Base-by-base conservation (phyloP, 805 yeast species). In the Lipomyces orientalis region DNA sequence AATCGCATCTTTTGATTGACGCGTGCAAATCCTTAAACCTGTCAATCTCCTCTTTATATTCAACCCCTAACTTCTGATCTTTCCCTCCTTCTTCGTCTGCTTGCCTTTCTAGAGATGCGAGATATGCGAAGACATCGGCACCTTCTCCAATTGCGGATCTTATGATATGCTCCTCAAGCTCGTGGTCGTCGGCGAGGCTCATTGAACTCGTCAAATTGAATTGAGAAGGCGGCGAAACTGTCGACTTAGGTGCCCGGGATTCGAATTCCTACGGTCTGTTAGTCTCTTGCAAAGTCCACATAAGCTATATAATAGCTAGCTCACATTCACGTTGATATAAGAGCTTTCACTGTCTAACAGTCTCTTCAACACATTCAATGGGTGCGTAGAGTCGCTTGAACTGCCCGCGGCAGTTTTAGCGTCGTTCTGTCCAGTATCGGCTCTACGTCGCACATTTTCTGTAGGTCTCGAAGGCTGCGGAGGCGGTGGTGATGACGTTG, bases 1-100 rank as follows among this genome's bases (percentile, higher is more conserved):
- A 29, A 34, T 69, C 72, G 54, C 71, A 69, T 54, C 68, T 68
- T 14, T 68, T 65, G 52, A 68, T 69, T 29, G 72, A 68, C 22
- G 34, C 60, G 54, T 68, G 71, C 1, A 68, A 64, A 34, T 68
- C 71, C 57, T 67, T 67, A 54, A 68, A 62, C 25, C 66, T 57
- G 22, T 67, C 71, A 14, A 64, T 66, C 61, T 67, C 72, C 31
- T 64, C 58, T 37, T 65, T 66, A 37, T 67, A 65, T 35, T 62
- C 68, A 2, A 58, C 64, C 10, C 52, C 68, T 4, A 49, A 16
- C 22, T 49, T 62, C 25, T 65, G 55, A 10, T 8, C 34, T 49
- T 31, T 10, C 16, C 29, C 34, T 12, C 25, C 49, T 35, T 35
- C 16, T 12, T 58, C 51, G 3, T 64, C 39, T 6, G 55, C 46